These are phyloP conservation scores for Fraxinus excelsior DNA, from an alignment of 257 asterid species.

Conservation along the genomic window DNA sequence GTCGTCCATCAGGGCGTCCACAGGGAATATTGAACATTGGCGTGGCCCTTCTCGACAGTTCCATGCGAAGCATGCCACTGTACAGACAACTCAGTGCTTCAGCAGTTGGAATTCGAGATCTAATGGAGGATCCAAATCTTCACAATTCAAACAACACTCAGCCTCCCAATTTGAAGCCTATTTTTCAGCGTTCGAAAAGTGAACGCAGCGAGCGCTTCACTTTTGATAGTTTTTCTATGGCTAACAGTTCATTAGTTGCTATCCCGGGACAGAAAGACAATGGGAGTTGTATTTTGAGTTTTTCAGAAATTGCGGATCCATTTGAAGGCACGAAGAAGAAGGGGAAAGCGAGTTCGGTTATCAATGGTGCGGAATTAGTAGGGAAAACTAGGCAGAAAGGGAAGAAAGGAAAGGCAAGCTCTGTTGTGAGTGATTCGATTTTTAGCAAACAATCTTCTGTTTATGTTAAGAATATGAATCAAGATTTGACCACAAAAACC, in stretches of 20 bases:
- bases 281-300: constrained; percentile 64
- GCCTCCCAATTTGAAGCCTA: constrained; percentile 29
- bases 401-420: constrained; percentile 49
- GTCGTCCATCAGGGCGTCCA: constrained; percentile 90
- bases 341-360: constrained; percentile 80
- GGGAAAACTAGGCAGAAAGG: constrained; percentile 39
- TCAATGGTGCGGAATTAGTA: constrained; percentile 60
- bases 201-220: constrained; percentile 65
- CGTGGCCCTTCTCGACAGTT: constrained; percentile 70
- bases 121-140: constrained; percentile 47
- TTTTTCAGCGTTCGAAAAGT: constrained; percentile 55
- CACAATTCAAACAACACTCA: constrained; percentile 13
- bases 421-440: constrained; percentile 62
- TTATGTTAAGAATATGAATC: constrained; percentile 21
- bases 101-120: constrained; percentile 62
- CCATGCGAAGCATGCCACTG: constrained; percentile 82
- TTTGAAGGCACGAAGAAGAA: constrained; percentile 20
- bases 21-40: constrained; percentile 89
- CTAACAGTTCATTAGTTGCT: constrained; percentile 42
- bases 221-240: constrained; percentile 36
- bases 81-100: constrained; percentile 62
- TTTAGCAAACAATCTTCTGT: constrained; percentile 52
- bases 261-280: constrained; percentile 36
- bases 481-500: constrained; percentile 5
- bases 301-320: constrained; percentile 46